These are phyloP conservation scores for Megacollybia marginata DNA, from an alignment of 768 basidiomycete genomes.

Conservation along the genomic window DNA sequence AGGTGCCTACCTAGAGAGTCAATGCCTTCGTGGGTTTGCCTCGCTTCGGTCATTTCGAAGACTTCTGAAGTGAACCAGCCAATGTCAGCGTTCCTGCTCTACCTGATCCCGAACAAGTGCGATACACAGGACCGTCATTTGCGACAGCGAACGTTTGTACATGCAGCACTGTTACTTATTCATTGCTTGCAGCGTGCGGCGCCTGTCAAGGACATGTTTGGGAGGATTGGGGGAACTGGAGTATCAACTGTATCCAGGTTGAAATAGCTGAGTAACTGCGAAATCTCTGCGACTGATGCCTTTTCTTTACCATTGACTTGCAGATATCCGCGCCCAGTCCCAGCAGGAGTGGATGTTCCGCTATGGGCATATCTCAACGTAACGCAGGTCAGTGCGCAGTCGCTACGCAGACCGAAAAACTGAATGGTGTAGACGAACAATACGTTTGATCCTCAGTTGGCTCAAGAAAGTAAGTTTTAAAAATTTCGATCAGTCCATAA, in stretches of 20 bases:
- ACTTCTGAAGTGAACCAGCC: too few relatives aligned
- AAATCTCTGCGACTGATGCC: too few relatives aligned
- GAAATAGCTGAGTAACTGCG: too few relatives aligned
- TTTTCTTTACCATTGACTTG: background rate
- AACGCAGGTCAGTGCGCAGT: constrained; percentile 20
- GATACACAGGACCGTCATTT: constrained; percentile 36
- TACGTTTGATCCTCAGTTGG: background rate
- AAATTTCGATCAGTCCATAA: background rate
- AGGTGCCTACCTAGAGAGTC: constrained; percentile 38
- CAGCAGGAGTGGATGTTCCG: constrained; percentile 37
- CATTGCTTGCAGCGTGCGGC: constrained; percentile 50
- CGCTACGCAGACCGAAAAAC: too few relatives aligned
- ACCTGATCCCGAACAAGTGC: constrained; percentile 24
- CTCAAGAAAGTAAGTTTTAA: constrained; percentile 4
- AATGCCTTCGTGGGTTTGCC: constrained; percentile 22
- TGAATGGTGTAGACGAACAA: too few relatives aligned
- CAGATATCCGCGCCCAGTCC: constrained; percentile 40
- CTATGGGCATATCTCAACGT: constrained; percentile 53
- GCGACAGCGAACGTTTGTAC: constrained; percentile 31
- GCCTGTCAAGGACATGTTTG: constrained; percentile 45
- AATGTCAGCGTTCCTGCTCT: constrained; percentile 4
- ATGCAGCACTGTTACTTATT: constrained; percentile 56
- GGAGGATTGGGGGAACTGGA: constrained; percentile 31
- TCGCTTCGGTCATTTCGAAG: too few relatives aligned
- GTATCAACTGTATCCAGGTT: constrained; percentile 22